phyloP scores from a whole-genome alignment of 2,329 filamentous ascomycete species.

The Diaporthe helianthi region DNA sequence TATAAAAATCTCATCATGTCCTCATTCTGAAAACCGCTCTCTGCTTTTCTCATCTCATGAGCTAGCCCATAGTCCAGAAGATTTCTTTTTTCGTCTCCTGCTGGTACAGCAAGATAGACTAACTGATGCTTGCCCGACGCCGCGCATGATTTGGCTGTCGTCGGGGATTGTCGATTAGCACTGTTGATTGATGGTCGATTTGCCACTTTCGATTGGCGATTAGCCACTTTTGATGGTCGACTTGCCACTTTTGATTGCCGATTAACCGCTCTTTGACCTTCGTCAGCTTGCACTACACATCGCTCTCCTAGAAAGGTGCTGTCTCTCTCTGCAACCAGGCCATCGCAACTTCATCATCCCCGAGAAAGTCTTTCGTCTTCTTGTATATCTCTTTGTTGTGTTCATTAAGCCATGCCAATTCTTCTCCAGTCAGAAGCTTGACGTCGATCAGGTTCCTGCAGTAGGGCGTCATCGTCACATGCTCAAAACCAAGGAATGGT shows the following conservation, averaged over 20 bases:
- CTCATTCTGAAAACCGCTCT: background rate
- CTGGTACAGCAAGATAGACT: background rate
- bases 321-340: conserved; percentile 90
- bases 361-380: conserved; percentile 81
- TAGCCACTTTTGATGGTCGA: too few species aligned
- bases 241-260: too few species aligned
- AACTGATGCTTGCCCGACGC: too few species aligned
- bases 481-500: conserved; percentile 92
- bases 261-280: too few species aligned
- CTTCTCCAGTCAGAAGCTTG: conserved; percentile 71
- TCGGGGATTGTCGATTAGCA: too few species aligned
- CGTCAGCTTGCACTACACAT: conserved; percentile 38
- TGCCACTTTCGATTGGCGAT: too few species aligned
- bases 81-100: too few species aligned
- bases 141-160: too few species aligned
- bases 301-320: conserved; percentile 56
- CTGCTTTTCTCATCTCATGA: background rate
- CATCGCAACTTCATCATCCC: conserved; percentile 72
- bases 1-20: conserved; percentile 18
- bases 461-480: conserved; percentile 96
- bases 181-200: too few species aligned
- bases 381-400: conserved; percentile 83
- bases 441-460: conserved; percentile 87
- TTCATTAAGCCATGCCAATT: conserved; percentile 86
- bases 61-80: background rate